Evolutionary conservation across 371 early-diverging fungal genomes (phyloP), one percentile per base, ranked within the genome.

Genomic region (Coemansia sp.): DNA sequence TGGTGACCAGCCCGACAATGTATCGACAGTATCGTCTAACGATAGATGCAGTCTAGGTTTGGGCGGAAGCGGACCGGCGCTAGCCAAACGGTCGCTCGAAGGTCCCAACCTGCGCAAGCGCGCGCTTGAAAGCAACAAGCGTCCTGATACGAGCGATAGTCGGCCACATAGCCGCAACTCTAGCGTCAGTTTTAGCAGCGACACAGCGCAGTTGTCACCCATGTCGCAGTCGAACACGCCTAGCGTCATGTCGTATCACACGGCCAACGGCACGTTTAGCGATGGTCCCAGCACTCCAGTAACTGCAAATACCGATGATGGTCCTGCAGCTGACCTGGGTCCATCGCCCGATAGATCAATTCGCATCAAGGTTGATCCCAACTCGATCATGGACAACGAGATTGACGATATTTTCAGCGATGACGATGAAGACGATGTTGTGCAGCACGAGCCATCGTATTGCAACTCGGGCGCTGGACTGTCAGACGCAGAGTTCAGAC

Each of bases 321-420:
- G 7, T 5, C 37, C 2, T 8, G 57, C 48, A 5, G 8, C 20
- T 16, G 59, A 39, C 14, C 44, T 39, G 11, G 64, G 53, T 3
- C 21, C 23, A 14, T 14, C 52, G 2, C 52, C 52, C 25, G 61
- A 72, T 20, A 47, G 56, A 12, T 64, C 77, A 1, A 44, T 75
- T 44, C 77, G 77, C 23, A 58, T 75, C 48, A 72, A 72, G 23
- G 73, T 67, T 16, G 72, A 75, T 48, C 68, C 68, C 1, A 47
- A 28, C 18, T 44, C 68, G 11, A 57, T 68, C 21, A 47, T 64
- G 18, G 69, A 68, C 57, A 57, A 64, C 30, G 57, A 65, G 26
- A 64, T 72, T 16, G 77, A 75, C 26, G 77, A 68, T 16, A 75
- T 75, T 1, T 75, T 75, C n/a, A 75, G 73, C 65, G 77, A 75